phyloP scores from a whole-genome alignment of 2,329 filamentous ascomycete species.

The Colletotrichum musae region DNA sequence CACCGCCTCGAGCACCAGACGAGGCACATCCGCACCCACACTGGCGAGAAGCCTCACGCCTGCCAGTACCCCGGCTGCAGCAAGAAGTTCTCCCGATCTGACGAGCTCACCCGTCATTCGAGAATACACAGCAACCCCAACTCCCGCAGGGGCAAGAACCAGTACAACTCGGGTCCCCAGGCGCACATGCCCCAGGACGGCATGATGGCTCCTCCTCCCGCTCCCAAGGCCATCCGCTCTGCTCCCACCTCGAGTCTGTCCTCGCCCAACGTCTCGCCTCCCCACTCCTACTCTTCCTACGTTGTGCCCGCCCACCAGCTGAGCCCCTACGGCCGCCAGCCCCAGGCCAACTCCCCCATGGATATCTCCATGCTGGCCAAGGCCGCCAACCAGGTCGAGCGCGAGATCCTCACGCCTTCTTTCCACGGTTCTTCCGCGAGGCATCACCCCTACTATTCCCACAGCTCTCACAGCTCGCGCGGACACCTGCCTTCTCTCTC shows the following conservation, averaged over 20 bases:
- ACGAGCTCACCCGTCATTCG: constrained; percentile 96
- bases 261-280: constrained; percentile 97
- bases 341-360: constrained; percentile 54
- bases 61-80: constrained; percentile 96
- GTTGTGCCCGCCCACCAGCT: constrained; percentile 61
- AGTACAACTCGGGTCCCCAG: constrained; percentile 51
- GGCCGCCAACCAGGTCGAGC: constrained; percentile 73
- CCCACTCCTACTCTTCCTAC: constrained; percentile 87
- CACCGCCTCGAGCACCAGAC: constrained; percentile 96
- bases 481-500: constrained; percentile 82
- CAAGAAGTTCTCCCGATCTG: constrained; percentile 96
- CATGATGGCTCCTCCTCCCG: constrained; percentile 82
- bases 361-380: constrained; percentile 74
- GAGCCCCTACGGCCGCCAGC: constrained; percentile 56
- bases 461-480: constrained; percentile 64
- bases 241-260: constrained; percentile 88
- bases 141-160: constrained; percentile 91
- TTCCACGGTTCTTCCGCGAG: constrained; percentile 61
- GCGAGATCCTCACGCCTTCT: constrained; percentile 63
- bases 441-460: constrained; percentile 69
- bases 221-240: constrained; percentile 86
- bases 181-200: constrained; percentile 67
- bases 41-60: constrained; percentile 96
- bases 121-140: constrained; percentile 99
- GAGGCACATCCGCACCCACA: constrained; percentile 94